A percentile compares a stretch with the other conserved stretches of the same genome.
Conservation (phyloP, 768 basidiomycete species). For the Saitozyma podzolica region DNA sequence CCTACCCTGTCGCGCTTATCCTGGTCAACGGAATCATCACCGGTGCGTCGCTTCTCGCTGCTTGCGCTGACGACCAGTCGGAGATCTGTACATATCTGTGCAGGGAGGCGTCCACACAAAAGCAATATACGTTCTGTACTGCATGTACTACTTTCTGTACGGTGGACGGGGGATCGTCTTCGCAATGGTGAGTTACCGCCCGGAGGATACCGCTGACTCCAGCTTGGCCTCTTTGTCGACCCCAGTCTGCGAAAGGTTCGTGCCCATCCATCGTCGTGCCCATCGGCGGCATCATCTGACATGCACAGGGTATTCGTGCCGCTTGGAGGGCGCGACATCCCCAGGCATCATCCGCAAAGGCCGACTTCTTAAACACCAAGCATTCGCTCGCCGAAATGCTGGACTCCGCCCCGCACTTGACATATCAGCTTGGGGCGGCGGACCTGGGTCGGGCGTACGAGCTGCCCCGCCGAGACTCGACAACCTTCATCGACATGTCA, state of each 20-base stretch:
- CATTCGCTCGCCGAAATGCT: constrained; percentile 11
- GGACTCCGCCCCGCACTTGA: no score
- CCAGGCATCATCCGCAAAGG: not conserved
- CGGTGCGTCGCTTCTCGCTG: not conserved
- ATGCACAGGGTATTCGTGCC: not conserved
- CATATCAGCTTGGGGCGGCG: no score
- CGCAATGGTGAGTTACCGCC: constrained; percentile 13
- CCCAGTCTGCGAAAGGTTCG: constrained; percentile 17
- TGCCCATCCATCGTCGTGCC: no score
- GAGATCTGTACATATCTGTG: constrained; percentile 23
- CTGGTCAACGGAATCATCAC: constrained; percentile 29
- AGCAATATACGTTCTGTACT: constrained; percentile 19
- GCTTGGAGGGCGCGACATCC: constrained; percentile 5
- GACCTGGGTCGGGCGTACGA: no score
- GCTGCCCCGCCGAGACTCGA: no score
- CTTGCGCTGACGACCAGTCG: constrained; percentile 4
- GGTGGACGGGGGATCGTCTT: constrained; percentile 32
- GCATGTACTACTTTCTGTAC: constrained; percentile 29
- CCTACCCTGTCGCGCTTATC: constrained; percentile 30
- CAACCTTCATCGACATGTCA: no score
- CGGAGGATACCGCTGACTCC: not conserved
- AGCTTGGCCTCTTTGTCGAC: constrained; percentile 30
- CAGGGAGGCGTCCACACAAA: constrained; percentile 13
- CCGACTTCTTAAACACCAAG: not conserved
- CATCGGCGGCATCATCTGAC: no score